Percentiles rank a stretch among this genome's conserved stretches.
Conservation (phyloP, 306 rosid genomes). For the Prunus mongolica region DNA sequence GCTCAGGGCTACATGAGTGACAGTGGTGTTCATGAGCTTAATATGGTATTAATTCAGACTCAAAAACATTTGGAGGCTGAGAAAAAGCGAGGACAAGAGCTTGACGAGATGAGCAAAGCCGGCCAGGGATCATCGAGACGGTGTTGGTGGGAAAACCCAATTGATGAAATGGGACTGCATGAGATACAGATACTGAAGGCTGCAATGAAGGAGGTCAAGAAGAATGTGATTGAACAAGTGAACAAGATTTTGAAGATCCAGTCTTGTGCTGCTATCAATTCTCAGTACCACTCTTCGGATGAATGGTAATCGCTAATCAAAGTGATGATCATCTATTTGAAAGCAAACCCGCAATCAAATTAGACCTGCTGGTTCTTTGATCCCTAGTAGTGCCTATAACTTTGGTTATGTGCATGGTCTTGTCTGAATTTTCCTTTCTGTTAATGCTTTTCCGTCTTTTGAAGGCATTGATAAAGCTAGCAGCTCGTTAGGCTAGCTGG, state of each 20-base stretch:
- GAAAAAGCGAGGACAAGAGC: constrained; percentile 44
- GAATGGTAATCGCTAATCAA: background rate
- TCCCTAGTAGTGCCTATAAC: background rate
- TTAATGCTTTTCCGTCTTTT: too few species aligned
- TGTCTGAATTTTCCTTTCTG: background rate
- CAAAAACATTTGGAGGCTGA: constrained; percentile 43
- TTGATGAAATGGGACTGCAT: constrained; percentile 40
- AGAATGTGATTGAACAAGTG: constrained; percentile 35
- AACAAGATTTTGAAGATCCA: constrained; percentile 24
- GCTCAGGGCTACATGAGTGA: constrained; percentile 1
- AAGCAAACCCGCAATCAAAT: background rate
- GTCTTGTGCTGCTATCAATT: background rate
- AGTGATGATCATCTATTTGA: background rate
- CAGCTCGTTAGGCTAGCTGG: too few species aligned
- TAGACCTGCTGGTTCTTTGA: background rate
- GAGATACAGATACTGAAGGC: constrained; percentile 34
- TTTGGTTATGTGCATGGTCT: background rate
- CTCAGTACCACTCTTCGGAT: background rate
- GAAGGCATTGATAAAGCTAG: too few species aligned
- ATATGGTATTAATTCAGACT: constrained; percentile 36
- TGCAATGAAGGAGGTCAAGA: constrained; percentile 53
- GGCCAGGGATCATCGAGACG: constrained; percentile 18
- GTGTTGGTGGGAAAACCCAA: constrained; percentile 57
- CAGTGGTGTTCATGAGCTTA: constrained; percentile 35
- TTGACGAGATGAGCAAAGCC: constrained; percentile 35